Base-by-base conservation (phyloP, 331 rosid species). In the Quercus tomentella region DNA sequence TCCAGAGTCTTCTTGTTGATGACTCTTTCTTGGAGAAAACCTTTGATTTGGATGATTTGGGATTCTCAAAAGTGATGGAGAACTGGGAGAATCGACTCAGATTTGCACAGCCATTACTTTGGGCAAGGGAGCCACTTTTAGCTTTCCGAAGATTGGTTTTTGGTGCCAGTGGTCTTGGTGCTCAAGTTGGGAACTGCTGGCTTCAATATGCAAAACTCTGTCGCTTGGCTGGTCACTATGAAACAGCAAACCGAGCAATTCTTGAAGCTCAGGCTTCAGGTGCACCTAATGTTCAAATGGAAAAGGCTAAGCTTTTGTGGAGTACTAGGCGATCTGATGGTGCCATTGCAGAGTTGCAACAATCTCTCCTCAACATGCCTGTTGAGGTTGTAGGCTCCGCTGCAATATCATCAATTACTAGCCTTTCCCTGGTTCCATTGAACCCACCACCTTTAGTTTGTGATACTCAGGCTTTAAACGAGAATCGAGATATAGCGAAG, bases 101-200 rank as follows among this genome's bases (percentile, higher is more conserved):
- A 82, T 88, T 95, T 82, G 90, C 99, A 1, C 97, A 95, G 72
- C 84, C 99, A 62, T 93, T 97, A 58, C 90, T 93, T 25, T 95
- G 99, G 99, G 91, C 98, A 51, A 95, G 99, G 85, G 97, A 95
- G 88, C 97, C 99, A 61, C 97, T 90, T 73, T 77, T 95, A 88
- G 89, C 98, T 74, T 90, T 95, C 57, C 85, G 97, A 82, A 95
- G 97, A 81, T 56, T 90, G 89, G 94, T 95, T 79, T 95, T 93
- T 77, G 86, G 94, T 77, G 86, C 88, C 70, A 90, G 96, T 87
- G 83, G 89, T 82, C 90, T 89, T 76, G 89, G 90, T 73, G 89
- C 98, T 86, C 97, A 93, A 84, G 98, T 93, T 85, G 97, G 99
- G 75, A 81, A 83, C 82, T 93, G 97, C 88, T 95, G 99, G 98